Evolutionary conservation across 2,329 filamentous ascomycete genomes (phyloP), one percentile per base, ranked within the genome.

Genomic region (Pseudogymnoascus sp.): DNA sequence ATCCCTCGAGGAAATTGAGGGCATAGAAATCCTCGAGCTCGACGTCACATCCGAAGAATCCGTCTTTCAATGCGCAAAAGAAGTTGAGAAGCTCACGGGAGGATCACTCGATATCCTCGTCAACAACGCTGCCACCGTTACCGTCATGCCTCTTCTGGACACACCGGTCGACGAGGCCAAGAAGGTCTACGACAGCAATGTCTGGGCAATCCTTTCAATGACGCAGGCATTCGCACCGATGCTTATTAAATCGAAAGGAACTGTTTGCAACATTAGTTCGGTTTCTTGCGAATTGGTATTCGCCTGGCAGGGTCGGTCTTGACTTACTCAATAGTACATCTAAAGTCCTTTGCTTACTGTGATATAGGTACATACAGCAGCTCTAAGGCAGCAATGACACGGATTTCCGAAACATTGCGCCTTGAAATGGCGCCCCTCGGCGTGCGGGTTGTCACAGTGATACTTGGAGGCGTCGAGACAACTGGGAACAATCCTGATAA

Each of bases 61-160:
- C 3, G 10, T 51, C 5, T 3, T 1, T 5, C 39, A 62, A 4
- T 66, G 74, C 17, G 70, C 48, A 35, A 58, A 38, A 33, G 27
- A 48, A 9, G 73, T 74, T 15, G 64, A 70, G 27, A 61, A 61
- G 13, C 67, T 72, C 15, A 73, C 74, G 0, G 42, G 35, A 9
- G 62, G 59, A 13, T 71, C 64, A 21, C 71, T 79, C 9, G 74
- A 79, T 62, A 70, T 78, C 27, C 72, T 80, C 2, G 68, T 79
- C 63, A 80, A 80, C 66, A 80, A 80, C 66, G 74, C 77, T 2
- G 77, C 74, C 12, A 66, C 68, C 12, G 68, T 69, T n/a, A 72
- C 71, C 59, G 63, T 63, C 7, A 70, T 72, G 65, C 72, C 74
- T 0, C 62, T 75, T 1, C 63, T 71, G 7, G 74, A 76, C 63